phyloP scores from a whole-genome alignment of 345 rosid genomes.

The Citrus unshiu region DNA sequence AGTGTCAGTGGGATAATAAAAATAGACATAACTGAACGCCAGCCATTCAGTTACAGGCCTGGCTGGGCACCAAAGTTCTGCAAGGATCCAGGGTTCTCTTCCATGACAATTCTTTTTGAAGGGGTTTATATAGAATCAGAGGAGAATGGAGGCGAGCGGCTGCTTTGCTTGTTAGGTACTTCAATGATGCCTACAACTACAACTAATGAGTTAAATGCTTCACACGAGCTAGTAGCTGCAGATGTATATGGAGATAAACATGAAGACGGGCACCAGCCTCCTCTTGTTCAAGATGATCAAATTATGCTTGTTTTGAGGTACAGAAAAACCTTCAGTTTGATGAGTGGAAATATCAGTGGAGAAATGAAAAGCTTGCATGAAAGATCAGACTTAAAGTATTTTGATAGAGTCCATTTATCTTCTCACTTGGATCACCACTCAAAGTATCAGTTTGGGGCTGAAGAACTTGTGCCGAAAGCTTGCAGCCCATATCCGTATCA shows the following conservation, averaged over 20 bases:
- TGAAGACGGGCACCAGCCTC: background rate
- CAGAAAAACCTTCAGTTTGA: background rate
- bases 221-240: background rate
- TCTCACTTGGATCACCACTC: background rate
- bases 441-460: background rate
- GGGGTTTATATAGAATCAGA: background rate
- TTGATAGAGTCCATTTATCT: background rate
- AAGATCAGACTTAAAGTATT: background rate
- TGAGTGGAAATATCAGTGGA: background rate
- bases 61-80: background rate
- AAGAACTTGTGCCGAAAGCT: background rate
- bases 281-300: background rate
- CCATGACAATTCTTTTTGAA: background rate
- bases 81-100: background rate
- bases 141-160: background rate
- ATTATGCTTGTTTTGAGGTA: background rate
- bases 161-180: background rate
- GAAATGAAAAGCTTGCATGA: background rate
- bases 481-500: background rate
- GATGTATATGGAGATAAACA: background rate
- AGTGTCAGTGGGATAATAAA: background rate
- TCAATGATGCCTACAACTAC: background rate
- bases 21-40: background rate
- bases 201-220: background rate
- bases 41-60: background rate